Conservation (phyloP, 2,329 filamentous ascomycete species). For the Fusarium begoniae region DNA sequence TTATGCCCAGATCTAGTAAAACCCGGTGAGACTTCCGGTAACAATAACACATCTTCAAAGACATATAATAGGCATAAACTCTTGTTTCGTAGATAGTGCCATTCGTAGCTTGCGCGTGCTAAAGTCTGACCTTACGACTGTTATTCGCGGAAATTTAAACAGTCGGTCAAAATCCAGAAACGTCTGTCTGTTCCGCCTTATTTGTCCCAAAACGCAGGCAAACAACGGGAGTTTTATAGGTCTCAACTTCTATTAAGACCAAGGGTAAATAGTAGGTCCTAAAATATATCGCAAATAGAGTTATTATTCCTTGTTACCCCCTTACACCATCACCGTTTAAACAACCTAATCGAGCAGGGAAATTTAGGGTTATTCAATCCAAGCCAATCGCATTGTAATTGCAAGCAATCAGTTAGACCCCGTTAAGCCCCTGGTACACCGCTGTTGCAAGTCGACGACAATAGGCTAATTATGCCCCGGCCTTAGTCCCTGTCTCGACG, state of each 20-base stretch:
- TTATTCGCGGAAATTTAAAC: fast-evolving
- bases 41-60: fast-evolving
- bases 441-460: not conserved
- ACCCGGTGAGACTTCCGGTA: fast-evolving
- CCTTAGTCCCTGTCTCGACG: not conserved
- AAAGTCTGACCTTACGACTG: not conserved
- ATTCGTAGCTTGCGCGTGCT: not conserved
- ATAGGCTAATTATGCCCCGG: not conserved
- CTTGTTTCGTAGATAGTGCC: fast-evolving
- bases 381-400: not conserved
- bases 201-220: fast-evolving
- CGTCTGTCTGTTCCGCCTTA: fast-evolving
- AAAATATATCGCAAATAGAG: not conserved
- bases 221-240: fast-evolving
- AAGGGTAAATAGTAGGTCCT: not conserved
- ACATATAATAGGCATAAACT: fast-evolving
- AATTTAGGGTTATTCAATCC: fast-evolving
- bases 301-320: not conserved
- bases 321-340: not conserved
- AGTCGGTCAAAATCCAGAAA: too few species aligned
- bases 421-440: not conserved
- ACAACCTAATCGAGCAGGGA: not conserved
- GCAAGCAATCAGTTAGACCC: fast-evolving
- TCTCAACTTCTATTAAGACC: fast-evolving
- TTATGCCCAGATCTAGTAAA: not conserved